These are phyloP conservation scores for Fomitopsis serialis DNA, from an alignment of 768 basidiomycete genomes.

Conservation along the genomic window DNA sequence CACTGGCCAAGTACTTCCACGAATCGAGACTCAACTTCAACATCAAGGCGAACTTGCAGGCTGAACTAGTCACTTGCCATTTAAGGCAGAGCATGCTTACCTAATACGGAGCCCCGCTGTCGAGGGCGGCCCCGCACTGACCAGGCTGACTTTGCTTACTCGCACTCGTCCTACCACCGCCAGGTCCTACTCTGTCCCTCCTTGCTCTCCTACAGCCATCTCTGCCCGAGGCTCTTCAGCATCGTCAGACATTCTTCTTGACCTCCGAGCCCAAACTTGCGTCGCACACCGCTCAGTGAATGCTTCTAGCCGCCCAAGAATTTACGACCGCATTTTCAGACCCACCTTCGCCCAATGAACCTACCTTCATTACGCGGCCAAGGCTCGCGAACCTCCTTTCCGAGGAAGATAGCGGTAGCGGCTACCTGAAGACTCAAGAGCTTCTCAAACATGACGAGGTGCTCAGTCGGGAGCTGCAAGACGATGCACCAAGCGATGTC, in stretches of 20 bases:
- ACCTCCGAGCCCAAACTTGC: neutral
- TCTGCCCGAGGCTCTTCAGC: neutral
- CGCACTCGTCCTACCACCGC: neutral
- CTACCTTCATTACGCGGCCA: neutral
- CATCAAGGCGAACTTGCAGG: too few relatives aligned
- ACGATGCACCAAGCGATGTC: neutral
- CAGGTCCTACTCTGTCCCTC: neutral
- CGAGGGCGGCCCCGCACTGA: neutral
- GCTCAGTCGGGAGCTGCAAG: neutral
- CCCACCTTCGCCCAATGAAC: neutral
- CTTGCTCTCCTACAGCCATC: neutral
- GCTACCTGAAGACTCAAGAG: neutral
- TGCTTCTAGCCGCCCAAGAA: neutral
- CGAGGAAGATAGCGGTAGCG: neutral
- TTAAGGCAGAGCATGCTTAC: neutral
- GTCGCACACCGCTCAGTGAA: neutral
- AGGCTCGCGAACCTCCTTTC: neutral
- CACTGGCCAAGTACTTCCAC: too few relatives aligned
- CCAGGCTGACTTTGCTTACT: neutral
- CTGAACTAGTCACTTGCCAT: too few relatives aligned
- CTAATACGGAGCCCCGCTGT: neutral
- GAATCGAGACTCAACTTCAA: too few relatives aligned
- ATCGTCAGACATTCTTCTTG: neutral
- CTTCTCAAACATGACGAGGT: neutral
- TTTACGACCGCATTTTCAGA: neutral